Conservation (phyloP, 306 rosid species). For the Quercus berberidifolia region DNA sequence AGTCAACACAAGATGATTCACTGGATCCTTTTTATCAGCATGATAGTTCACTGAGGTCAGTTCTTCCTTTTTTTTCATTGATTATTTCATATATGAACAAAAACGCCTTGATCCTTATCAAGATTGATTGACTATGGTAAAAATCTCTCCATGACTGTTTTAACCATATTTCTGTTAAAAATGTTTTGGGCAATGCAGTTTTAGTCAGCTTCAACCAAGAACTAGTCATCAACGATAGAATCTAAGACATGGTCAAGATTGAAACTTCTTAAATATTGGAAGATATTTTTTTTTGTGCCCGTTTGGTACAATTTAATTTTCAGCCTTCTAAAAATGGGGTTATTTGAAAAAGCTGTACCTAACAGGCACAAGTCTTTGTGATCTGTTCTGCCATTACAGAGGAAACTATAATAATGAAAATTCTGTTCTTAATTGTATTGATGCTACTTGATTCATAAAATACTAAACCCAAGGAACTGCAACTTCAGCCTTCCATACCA, state of each 20-base stretch:
- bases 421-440: not conserved
- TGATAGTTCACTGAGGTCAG: slow-evolving; percentile 50
- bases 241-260: not conserved
- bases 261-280: not conserved
- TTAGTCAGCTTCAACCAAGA: not conserved
- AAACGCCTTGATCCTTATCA: not conserved
- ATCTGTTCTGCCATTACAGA: not conserved
- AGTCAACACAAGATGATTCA: slow-evolving; percentile 23
- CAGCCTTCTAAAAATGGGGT: too few species aligned
- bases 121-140: not conserved
- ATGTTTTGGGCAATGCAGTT: not conserved
- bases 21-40: slow-evolving; percentile 34
- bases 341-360: too few species aligned
- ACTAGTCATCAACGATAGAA: not conserved
- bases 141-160: not conserved
- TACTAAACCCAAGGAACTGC: not conserved
- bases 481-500: not conserved
- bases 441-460: not conserved
- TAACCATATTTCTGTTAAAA: not conserved
- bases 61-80: not conserved
- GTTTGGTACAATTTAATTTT: too few species aligned
- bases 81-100: not conserved
- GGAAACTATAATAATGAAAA: not conserved
- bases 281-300: not conserved
- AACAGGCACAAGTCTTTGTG: not conserved